Conservation (phyloP, 768 basidiomycete genomes). For the Lyophyllum decastes region DNA sequence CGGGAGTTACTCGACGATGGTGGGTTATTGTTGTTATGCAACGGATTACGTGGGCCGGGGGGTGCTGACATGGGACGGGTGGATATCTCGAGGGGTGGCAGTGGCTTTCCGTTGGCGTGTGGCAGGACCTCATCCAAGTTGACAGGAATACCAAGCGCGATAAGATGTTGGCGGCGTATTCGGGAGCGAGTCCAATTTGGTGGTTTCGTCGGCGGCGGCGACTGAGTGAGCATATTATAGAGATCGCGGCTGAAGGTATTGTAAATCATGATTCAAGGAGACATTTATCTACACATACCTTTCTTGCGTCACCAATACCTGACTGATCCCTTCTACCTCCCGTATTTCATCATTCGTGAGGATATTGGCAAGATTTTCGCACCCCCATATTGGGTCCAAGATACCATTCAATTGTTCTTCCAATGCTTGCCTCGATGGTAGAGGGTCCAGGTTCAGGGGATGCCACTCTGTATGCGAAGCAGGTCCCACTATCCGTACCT, state of each 20-base stretch:
- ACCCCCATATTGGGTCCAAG: constrained; percentile 65
- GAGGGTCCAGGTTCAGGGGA: constrained; percentile 63
- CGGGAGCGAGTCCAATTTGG: constrained; percentile 94
- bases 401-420: constrained; percentile 65
- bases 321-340: constrained; percentile 77
- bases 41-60: constrained; percentile 55
- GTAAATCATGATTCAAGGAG: constrained; percentile 12
- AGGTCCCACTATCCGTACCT: constrained; percentile 41
- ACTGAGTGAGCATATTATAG: constrained; percentile 70
- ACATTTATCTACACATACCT: constrained; percentile 50
- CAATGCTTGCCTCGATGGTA: constrained; percentile 58
- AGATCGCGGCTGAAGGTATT: constrained; percentile 66
- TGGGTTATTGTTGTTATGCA: constrained; percentile 28
- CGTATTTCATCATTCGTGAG: constrained; percentile 74
- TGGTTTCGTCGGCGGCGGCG: constrained; percentile 76
- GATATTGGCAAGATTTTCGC: constrained; percentile 47
- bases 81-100: constrained; percentile 81
- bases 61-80: constrained; percentile 84
- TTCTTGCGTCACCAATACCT: constrained; percentile 73
- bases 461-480: constrained; percentile 53
- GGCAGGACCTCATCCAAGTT: constrained; percentile 93
- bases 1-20: constrained; percentile 48
- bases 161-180: constrained; percentile 88
- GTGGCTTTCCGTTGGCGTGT: constrained; percentile 57
- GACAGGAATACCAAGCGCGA: constrained; percentile 89